Conservation (phyloP, 108 stramenopile species). For the Cyclostephanos invisitatus region DNA sequence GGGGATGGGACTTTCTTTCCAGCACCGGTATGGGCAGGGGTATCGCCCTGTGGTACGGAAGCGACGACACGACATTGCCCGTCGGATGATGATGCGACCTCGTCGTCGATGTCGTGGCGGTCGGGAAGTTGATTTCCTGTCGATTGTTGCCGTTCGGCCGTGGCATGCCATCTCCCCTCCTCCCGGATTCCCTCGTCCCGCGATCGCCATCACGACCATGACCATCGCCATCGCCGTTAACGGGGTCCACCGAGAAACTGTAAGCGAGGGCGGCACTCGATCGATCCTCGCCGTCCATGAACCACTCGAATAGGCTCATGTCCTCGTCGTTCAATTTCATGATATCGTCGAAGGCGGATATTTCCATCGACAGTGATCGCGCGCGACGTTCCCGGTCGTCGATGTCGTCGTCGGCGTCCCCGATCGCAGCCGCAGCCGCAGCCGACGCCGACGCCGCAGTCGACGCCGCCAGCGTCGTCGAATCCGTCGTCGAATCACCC, state of each 20-base stretch:
- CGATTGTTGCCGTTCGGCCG: not conserved
- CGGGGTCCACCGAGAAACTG: conserved; percentile 13
- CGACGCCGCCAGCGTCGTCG: not conserved
- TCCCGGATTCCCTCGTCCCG: not conserved
- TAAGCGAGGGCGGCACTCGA: conserved; percentile 43
- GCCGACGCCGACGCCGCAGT: too few species aligned
- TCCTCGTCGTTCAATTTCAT: conserved; percentile 49
- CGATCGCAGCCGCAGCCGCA: too few species aligned
- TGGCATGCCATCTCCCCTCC: not conserved
- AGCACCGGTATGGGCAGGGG: conserved; percentile 44
- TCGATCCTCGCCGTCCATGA: conserved; percentile 50
- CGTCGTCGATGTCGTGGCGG: conserved; percentile 1
- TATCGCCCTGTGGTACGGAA: conserved; percentile 37
- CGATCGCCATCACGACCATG: too few species aligned
- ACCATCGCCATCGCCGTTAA: not conserved
- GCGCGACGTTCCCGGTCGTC: not conserved
- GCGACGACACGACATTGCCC: not conserved
- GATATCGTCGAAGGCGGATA: conserved; percentile 39
- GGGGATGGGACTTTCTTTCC: conserved; percentile 16
- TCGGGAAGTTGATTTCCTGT: conserved; percentile 24
- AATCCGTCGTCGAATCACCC: not conserved
- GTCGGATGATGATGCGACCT: conserved; percentile 6
- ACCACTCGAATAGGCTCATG: conserved; percentile 53
- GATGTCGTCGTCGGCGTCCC: not conserved
- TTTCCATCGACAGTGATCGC: not conserved